phyloP scores from a whole-genome alignment of 2,329 filamentous ascomycete genomes.

The Ophiostoma quercus region DNA sequence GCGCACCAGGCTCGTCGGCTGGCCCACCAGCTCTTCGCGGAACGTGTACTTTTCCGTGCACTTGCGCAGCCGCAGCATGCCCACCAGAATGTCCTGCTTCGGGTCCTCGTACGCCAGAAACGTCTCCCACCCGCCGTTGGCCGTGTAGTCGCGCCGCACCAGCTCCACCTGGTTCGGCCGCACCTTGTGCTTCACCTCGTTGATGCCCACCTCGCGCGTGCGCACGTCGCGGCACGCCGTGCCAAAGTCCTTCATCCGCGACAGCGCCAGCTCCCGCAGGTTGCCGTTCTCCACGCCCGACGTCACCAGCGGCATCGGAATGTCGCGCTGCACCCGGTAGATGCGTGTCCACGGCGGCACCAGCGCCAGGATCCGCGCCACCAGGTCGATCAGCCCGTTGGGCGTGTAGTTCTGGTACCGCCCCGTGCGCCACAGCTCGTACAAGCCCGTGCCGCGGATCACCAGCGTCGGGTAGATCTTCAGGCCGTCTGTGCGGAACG shows the following conservation, averaged over 20 bases:
- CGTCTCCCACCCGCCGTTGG: slow-evolving; percentile 97
- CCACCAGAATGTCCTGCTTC: slow-evolving; percentile 96
- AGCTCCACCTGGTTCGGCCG: slow-evolving; percentile 93
- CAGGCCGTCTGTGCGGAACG: slow-evolving; percentile 89
- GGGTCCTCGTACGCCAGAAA: slow-evolving; percentile 97
- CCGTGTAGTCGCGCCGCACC: slow-evolving; percentile 85
- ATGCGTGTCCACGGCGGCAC: slow-evolving; percentile 98
- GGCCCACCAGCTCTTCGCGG: slow-evolving; percentile 75
- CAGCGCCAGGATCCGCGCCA: slow-evolving; percentile 90
- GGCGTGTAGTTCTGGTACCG: slow-evolving; percentile 98
- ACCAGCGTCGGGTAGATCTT: slow-evolving; percentile 98
- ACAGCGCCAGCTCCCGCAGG: slow-evolving; percentile 82
- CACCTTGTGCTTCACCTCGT: slow-evolving; percentile 99
- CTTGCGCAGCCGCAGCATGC: slow-evolving; percentile 79
- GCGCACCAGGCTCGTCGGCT: slow-evolving; percentile 85
- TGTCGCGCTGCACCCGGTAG: slow-evolving; percentile 96
- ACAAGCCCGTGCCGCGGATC: slow-evolving; percentile 91
- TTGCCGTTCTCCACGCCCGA: slow-evolving; percentile 98
- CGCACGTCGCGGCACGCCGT: slow-evolving; percentile 94
- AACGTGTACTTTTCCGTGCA: slow-evolving; percentile 91
- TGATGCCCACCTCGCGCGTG: slow-evolving; percentile 94
- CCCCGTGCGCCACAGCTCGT: slow-evolving; percentile 95
- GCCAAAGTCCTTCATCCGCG: slow-evolving; percentile 99
- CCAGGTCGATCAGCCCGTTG: slow-evolving; percentile 90
- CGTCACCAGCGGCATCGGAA: slow-evolving; percentile 99